These are phyloP conservation scores for Populus ilicifolia DNA, from an alignment of 345 rosid species.

Conservation along the genomic window DNA sequence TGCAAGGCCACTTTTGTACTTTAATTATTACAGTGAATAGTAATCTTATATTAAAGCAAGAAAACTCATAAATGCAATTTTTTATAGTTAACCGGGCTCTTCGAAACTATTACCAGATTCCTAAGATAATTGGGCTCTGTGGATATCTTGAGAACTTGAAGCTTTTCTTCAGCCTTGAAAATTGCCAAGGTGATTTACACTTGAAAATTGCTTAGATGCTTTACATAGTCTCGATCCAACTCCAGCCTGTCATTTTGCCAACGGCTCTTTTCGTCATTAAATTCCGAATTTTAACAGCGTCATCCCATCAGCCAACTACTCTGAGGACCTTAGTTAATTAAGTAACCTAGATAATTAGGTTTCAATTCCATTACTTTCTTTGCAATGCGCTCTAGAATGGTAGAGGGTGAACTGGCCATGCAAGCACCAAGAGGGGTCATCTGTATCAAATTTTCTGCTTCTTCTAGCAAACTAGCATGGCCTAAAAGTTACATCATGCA, in stretches of 20 bases:
- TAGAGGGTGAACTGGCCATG: conserved; percentile 42
- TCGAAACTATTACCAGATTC: no score
- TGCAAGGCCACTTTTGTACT: no score
- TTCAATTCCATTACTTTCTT: conserved; percentile 62
- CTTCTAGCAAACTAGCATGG: conserved; percentile 78
- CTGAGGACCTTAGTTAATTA: conserved; percentile 57
- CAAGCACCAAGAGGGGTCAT: conserved; percentile 81
- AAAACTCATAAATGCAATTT: no score
- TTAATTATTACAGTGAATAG: no score
- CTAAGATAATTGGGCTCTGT: no score
- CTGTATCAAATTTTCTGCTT: conserved; percentile 66
- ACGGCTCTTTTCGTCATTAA: conserved; percentile 64
- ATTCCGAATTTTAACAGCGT: conserved; percentile 60
- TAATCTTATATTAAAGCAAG: no score
- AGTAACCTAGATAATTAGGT: conserved; percentile 70
- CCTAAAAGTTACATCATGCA: conserved; percentile 93
- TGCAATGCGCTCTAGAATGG: conserved; percentile 70
- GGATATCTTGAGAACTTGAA: neutral
- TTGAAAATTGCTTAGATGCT: no score
- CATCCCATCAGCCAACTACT: conserved; percentile 67
- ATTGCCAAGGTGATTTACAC: neutral
- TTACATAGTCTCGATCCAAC: conserved; percentile 35
- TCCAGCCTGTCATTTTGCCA: conserved; percentile 62
- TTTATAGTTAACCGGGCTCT: no score
- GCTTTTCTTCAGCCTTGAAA: neutral